Conservation (phyloP, 495 filamentous ascomycete genomes). For the Xeromyces bisporus region DNA sequence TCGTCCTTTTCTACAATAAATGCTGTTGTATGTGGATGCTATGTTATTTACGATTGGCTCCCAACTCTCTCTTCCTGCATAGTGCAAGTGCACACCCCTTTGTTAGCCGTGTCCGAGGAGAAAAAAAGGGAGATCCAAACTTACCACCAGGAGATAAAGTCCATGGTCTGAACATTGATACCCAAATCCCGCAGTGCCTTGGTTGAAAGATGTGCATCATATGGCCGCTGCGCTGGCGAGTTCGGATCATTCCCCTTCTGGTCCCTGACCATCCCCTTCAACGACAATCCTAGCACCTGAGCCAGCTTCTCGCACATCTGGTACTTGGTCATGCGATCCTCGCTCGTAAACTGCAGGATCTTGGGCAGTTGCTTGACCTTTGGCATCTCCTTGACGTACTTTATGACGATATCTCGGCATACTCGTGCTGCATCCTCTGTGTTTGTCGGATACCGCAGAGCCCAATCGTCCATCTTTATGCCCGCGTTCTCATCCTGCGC, state of each 20-base stretch:
- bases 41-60: slow-evolving; percentile 24
- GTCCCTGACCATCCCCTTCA: slow-evolving; percentile 54
- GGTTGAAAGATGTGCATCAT: slow-evolving; percentile 78
- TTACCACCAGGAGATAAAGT: slow-evolving; percentile 78
- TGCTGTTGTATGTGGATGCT: no score
- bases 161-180: slow-evolving; percentile 56
- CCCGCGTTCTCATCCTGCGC: slow-evolving; percentile 39
- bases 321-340: slow-evolving; percentile 81
- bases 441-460: slow-evolving; percentile 67
- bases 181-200: slow-evolving; percentile 56
- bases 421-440: slow-evolving; percentile 83
- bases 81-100: no score
- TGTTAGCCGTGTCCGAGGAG: slow-evolving; percentile 4
- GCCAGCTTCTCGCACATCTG: slow-evolving; percentile 70
- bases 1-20: no score
- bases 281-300: slow-evolving; percentile 60
- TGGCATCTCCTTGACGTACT: slow-evolving; percentile 38
- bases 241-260: slow-evolving; percentile 62
- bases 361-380: slow-evolving; percentile 37
- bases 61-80: slow-evolving; percentile 24
- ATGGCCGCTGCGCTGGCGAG: slow-evolving; percentile 60
- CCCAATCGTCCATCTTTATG: slow-evolving; percentile 80
- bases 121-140: slow-evolving; percentile 13
- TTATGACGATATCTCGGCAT: slow-evolving; percentile 48
- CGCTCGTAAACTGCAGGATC: slow-evolving; percentile 74